These are phyloP conservation scores for Iris macrosiphon DNA, from an alignment of 106 monocot species.

Conservation along the genomic window DNA sequence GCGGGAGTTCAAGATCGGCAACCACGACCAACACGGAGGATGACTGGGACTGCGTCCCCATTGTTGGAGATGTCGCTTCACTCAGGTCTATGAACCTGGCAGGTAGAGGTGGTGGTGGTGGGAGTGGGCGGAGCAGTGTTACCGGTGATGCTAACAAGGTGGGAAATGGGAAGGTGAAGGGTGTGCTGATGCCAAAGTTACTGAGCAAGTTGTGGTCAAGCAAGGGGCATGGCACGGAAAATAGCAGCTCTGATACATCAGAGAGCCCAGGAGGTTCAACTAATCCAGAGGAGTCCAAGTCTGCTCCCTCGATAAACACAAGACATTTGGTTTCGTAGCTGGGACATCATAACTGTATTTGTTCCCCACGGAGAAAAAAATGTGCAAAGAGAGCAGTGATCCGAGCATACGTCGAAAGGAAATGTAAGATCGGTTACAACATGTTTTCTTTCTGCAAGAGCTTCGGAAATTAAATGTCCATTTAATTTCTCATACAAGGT, in stretches of 20 bases:
- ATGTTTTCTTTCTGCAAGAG: too few relatives aligned
- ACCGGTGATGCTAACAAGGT: neutral
- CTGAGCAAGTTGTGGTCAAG: slow-evolving; percentile 10
- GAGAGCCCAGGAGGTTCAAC: slow-evolving; percentile 12
- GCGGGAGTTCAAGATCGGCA: slow-evolving; percentile 4
- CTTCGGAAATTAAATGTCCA: too few relatives aligned
- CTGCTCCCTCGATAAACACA: slow-evolving; percentile 5
- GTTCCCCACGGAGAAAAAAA: too few relatives aligned
- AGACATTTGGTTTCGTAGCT: slow-evolving; percentile 8
- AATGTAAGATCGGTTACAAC: too few relatives aligned
- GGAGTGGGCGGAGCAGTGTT: neutral
- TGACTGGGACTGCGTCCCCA: slow-evolving; percentile 17
- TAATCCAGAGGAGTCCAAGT: slow-evolving; percentile 7
- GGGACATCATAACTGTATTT: too few relatives aligned
- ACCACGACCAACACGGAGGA: slow-evolving; percentile 26
- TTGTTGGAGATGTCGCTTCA: neutral
- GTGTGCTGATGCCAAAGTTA: neutral
- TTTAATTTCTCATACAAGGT: too few relatives aligned
- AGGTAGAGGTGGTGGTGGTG: neutral
- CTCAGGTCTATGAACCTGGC: slow-evolving; percentile 2
- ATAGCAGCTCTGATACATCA: slow-evolving; percentile 43
- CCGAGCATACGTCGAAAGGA: too few relatives aligned
- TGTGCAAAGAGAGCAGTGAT: too few relatives aligned
- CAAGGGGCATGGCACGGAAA: slow-evolving; percentile 9
- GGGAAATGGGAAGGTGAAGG: slow-evolving; percentile 3